Evolutionary conservation across 768 basidiomycete species (phyloP), one percentile per base, ranked within the genome.

Genomic region (Boletus insuetus): DNA sequence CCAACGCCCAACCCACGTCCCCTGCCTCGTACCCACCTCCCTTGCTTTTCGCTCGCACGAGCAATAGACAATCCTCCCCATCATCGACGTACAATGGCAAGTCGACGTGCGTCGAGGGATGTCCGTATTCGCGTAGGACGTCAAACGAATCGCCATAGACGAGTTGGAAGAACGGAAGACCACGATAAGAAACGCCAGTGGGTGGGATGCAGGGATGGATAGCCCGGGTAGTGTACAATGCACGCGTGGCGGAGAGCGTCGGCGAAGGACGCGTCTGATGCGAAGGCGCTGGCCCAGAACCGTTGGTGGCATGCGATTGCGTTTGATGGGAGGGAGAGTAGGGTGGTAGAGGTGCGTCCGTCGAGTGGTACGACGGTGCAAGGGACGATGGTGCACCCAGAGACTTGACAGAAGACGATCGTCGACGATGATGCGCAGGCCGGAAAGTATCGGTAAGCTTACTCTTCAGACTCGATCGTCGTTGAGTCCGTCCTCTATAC

Each of bases 31-130:
- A 59, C 59, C 57, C 65, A 48, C 59, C 46, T 6, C 65, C 61
- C 32, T 65, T 68, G 37, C 51, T 42, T 12, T 45, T 55, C 67
- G 86, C 82, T 41, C 89, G 74, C 58, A 86, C 89, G 24, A 92
- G 78, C 50, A 93, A 71, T 58, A 93, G 72, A 71, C 90, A 91
- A 61, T 92, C 91, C 42, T 82, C 81, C 12, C 79, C 78, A 59
- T 90, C 90, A 60, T 92, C 90, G 47, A 91, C 86, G 61, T 86
- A 84, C 53, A 93, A 65, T 3, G 91, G 91, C 40, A 93, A 72
- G 61, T 87, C 82, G 5, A 79, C 77, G 63, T 91, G 89, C 20
- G 81, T 77, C 51, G 84, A 84, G 14, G 91, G 91, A 65, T 91
- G 90, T 1, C 91, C 91, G 0, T 82, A 83, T 68, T 92, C 91